These are phyloP conservation scores for Penicillium simplicissimum DNA, from an alignment of 495 filamentous ascomycete genomes.

Conservation along the genomic window DNA sequence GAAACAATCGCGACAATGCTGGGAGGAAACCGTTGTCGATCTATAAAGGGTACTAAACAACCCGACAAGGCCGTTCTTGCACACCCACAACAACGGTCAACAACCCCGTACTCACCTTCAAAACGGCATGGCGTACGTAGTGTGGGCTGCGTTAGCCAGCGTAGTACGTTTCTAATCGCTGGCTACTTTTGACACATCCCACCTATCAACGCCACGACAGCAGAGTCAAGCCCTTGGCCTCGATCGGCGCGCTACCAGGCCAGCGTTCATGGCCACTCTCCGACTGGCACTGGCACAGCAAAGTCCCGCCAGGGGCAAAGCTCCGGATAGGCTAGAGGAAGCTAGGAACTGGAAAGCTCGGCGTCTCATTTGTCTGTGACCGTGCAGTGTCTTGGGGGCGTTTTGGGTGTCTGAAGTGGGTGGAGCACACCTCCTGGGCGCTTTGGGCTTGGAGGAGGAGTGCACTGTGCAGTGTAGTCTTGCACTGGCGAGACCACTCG, in stretches of 20 bases:
- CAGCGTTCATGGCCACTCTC: neutral
- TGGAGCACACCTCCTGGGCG: conserved; percentile 14
- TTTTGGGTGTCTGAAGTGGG: conserved; percentile 2
- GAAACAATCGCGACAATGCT: conserved; percentile 20
- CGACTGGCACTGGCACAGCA: conserved; percentile 11
- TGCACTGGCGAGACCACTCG: conserved; percentile 10
- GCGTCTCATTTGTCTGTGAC: conserved; percentile 29
- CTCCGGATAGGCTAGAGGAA: conserved; percentile 1
- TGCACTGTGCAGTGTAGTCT: conserved; percentile 1
- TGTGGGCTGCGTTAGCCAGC: conserved; percentile 6
- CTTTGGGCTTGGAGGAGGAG: conserved; percentile 4
- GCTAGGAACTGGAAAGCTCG: neutral
- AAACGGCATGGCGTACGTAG: conserved; percentile 10
- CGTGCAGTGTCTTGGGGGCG: conserved; percentile 8
- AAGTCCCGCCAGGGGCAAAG: conserved; percentile 8
- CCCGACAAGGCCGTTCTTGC: neutral
- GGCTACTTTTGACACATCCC: neutral
- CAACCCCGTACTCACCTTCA: neutral
- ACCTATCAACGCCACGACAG: conserved; percentile 14
- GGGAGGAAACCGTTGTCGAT: conserved; percentile 13
- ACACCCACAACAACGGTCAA: no score
- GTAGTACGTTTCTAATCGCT: conserved; percentile 18
- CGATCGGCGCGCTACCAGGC: conserved; percentile 2
- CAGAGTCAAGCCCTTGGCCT: conserved; percentile 11
- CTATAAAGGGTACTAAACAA: conserved; percentile 20